Base-by-base conservation (phyloP, 2,329 filamentous ascomycete genomes). In the Alternaria triticimaculans region DNA sequence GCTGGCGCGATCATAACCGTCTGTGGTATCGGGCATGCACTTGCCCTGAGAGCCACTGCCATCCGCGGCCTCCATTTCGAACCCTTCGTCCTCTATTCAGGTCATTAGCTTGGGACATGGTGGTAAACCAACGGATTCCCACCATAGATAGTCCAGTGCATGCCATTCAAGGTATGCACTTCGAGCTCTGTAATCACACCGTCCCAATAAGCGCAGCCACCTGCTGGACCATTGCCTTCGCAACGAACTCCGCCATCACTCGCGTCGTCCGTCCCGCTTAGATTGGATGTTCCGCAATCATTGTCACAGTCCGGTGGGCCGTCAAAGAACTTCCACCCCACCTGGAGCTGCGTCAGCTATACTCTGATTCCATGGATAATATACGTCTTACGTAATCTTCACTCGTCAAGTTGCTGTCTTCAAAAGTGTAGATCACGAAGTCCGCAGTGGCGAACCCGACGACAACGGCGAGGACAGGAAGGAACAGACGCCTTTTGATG, bases 281-380 rank as follows among this genome's bases (percentile, higher is more conserved):
- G 11, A 8, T 25, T 46, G 18, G 20, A 46, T 46, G 44, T 23
- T 6, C n/a, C 20, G 1, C 44, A 15, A 0, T 14, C 1, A 23
- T 0, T 12, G 7, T 46, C 25, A 1, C 18, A 46, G 44, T 46
- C 44, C 21, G 44, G 44, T 0, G 18, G 44, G 44, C 44, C 44
- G 3, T 46, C 18, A 0, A 46, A 46, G 21, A 46, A 46, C 21
- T 46, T 46, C 37, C 37, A 41, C n/a, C n/a, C 37, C 37, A 41
- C 0, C 37, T 41, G 1, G 37, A 41, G n/a, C 37, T 41, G 37
- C 37, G 37, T 41, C 11, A 41, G 37, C 1, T 0, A 2, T 0
- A 18, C 37, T 41, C n/a, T 41, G 3, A 2, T 18, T 41, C 3
- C 9, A 41, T 0, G 1, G 0, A 41, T 1, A 18, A 41, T 3